Conservation (phyloP, 2,329 filamentous ascomycete species). For the Xylaria sp. region DNA sequence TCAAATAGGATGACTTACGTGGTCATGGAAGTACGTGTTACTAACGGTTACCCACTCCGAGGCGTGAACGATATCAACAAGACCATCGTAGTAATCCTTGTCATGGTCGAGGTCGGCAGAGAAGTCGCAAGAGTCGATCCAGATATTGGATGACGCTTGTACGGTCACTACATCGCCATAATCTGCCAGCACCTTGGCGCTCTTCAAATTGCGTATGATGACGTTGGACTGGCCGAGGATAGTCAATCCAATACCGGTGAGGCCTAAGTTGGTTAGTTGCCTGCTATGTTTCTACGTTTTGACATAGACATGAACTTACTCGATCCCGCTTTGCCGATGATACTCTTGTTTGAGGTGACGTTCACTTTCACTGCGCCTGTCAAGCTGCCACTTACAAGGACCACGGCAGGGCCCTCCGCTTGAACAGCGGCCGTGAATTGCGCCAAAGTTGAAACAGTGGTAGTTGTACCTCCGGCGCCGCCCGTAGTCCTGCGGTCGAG, state of each 20-base stretch:
- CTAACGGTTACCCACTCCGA: conserved; percentile 63
- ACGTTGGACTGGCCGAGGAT: conserved; percentile 62
- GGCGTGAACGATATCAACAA: conserved; percentile 67
- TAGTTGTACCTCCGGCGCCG: conserved; percentile 61
- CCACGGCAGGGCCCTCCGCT: conserved; percentile 56
- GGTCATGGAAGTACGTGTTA: conserved; percentile 55
- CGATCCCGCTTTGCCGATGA: conserved; percentile 55
- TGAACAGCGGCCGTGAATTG: conserved; percentile 59
- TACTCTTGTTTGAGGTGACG: conserved; percentile 59
- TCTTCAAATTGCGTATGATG: conserved; percentile 63
- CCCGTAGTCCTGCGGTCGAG: conserved; percentile 57
- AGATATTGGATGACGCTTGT: conserved; percentile 59
- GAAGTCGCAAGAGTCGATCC: conserved; percentile 69
- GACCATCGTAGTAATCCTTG: conserved; percentile 72
- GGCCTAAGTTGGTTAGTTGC: conserved; percentile 36
- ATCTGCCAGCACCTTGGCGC: conserved; percentile 55
- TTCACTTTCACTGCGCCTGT: conserved; percentile 53
- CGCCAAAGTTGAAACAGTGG: conserved; percentile 60
- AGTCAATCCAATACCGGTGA: conserved; percentile 55
- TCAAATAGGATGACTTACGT: conserved; percentile 48
- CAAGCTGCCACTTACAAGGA: conserved; percentile 57
- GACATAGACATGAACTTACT: conserved; percentile 31
- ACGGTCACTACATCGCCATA: conserved; percentile 60
- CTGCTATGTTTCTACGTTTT: not conserved
- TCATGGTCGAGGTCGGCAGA: conserved; percentile 63